Evolutionary conservation across 106 monocot genomes (phyloP), one percentile per base, ranked within the genome.

Genomic region (Dendrobium chrysotoxum): DNA sequence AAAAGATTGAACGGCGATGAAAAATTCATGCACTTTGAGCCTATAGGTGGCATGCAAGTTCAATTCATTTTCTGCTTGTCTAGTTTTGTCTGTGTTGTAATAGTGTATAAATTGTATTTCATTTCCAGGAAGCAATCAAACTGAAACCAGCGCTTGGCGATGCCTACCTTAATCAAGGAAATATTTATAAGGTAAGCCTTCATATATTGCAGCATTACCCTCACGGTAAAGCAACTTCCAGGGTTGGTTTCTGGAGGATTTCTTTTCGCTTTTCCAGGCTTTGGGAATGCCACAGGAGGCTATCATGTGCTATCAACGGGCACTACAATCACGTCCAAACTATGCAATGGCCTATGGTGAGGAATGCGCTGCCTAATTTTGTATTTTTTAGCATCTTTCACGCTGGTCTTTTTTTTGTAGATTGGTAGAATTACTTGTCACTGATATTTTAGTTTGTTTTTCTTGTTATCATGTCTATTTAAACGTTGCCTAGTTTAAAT

Each of bases 281-380:
- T 78, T 97, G 87, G 90, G 90, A 80, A 89, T 97, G 96, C 81
- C 79, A 80, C 92, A 92, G 77, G 96, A 97, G 78, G 90, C 96
- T 47, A 92, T 97, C 30, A 85, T 83, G 73, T 94, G 94, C 80
- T 97, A 94, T 88, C 94, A 94, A 77, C 90, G 81, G 77, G 94
- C 92, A 71, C 72, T 92, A 54, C 96, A 89, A 64, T 83, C 83
- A 75, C 94, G 88, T 28, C 94, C 96, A 75, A 84, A 92, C 54
- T 85, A 88, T 81, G 85, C 90, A 75, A 94, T 97, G 79, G 93
- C 93, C 66, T 91, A 88, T 79, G 96, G 96, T 96, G 70, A 91
- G 92, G 55, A 42, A 53, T 4, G 39, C 17, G 30, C 50, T 44
- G 21, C 20, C 2, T 31, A 5, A 40, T 54, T 35, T 58, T 78